These are phyloP conservation scores for Trichophyton mentagrophytes DNA, from an alignment of 2,329 filamentous ascomycete species.

Conservation along the genomic window DNA sequence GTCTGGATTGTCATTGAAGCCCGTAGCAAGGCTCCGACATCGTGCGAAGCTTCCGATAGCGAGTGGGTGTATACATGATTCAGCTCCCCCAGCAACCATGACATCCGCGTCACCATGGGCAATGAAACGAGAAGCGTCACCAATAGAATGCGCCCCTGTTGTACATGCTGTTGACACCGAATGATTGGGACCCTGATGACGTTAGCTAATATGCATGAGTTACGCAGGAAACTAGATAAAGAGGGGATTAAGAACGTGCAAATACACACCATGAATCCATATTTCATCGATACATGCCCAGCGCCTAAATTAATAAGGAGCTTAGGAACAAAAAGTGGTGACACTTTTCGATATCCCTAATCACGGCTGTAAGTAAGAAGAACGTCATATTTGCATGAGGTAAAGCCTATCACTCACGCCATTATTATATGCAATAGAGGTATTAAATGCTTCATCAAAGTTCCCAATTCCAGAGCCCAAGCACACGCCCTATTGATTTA, in stretches of 20 bases:
- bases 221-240: not conserved
- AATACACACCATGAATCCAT: conserved; percentile 54
- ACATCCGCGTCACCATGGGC: conserved; percentile 83
- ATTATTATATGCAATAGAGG: conserved; percentile 61
- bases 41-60: conserved; percentile 84
- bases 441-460: conserved; percentile 77
- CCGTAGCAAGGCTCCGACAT: conserved; percentile 71
- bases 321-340: conserved; percentile 83
- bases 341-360: conserved; percentile 84
- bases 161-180: conserved; percentile 90
- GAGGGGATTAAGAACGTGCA: not conserved
- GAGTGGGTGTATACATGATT: conserved; percentile 90
- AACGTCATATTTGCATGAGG: not conserved
- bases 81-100: conserved; percentile 90
- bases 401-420: conserved; percentile 43
- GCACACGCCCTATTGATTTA: conserved; percentile 57
- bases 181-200: conserved; percentile 69
- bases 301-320: conserved; percentile 91
- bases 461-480: conserved; percentile 93
- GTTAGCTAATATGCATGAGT: not conserved
- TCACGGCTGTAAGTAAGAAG: conserved; percentile 2
- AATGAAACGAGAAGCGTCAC: conserved; percentile 86
- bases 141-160: conserved; percentile 86
- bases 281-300: conserved; percentile 85
- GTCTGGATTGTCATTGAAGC: conserved; percentile 59